phyloP scores from a whole-genome alignment of 2,329 filamentous ascomycete genomes.

The Fusarium anthophilum region DNA sequence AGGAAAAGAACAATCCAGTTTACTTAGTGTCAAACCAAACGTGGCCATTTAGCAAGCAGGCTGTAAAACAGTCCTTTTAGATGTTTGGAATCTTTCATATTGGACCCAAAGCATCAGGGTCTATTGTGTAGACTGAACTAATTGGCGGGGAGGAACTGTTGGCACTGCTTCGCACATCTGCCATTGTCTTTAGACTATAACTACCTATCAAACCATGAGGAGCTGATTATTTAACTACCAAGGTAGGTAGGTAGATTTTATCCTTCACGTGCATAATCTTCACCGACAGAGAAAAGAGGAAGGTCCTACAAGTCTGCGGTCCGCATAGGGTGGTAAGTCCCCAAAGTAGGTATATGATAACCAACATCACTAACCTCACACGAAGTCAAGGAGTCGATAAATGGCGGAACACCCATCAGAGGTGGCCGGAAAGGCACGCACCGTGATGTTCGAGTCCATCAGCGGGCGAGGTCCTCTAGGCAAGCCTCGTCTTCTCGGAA shows the following conservation, averaged over 20 bases:
- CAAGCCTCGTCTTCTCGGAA: not conserved
- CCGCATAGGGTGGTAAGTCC: not conserved
- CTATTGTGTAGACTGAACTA: not conserved
- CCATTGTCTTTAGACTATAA: not conserved
- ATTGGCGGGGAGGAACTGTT: not conserved
- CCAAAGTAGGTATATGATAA: not conserved
- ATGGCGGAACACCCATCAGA: not conserved
- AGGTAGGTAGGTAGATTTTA: not conserved
- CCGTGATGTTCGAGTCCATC: not conserved
- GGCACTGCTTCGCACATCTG: not conserved
- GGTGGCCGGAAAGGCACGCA: not conserved
- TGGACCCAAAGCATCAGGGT: not conserved
- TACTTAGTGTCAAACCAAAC: not conserved
- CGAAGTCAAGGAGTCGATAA: not conserved
- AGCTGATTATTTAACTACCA: not conserved
- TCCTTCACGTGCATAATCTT: not conserved
- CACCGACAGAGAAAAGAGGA: not conserved
- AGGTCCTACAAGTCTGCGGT: not conserved
- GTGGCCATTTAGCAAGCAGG: not conserved
- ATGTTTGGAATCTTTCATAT: not conserved
- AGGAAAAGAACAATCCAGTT: not conserved
- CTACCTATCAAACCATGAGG: not conserved
- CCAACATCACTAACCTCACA: not conserved
- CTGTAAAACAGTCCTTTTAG: not conserved
- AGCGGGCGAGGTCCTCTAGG: not conserved